phyloP scores from a whole-genome alignment of 768 basidiomycete genomes.

The Sutorius australiensis region DNA sequence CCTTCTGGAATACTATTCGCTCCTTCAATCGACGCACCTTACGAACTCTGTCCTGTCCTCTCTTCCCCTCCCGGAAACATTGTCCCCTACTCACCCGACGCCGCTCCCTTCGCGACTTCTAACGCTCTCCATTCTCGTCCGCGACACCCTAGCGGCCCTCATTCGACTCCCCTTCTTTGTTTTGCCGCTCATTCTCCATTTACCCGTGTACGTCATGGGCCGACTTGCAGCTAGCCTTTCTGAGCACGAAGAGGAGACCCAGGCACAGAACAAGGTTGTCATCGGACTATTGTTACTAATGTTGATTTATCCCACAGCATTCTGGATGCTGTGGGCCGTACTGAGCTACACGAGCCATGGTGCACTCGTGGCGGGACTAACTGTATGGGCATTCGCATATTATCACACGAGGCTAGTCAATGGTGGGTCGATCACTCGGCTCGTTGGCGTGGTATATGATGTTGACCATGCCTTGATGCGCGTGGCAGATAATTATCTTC shows the following conservation, averaged over 20 bases:
- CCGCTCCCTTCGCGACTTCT: constrained; percentile 76
- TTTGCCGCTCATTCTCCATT: constrained; percentile 76
- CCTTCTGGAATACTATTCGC: constrained; percentile 85
- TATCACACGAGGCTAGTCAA: constrained; percentile 89
- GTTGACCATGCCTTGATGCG: constrained; percentile 10
- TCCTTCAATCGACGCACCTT: constrained; percentile 75
- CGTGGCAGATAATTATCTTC: constrained; percentile 65
- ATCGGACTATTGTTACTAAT: constrained; percentile 76
- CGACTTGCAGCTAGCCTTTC: constrained; percentile 69
- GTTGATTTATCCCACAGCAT: constrained; percentile 76
- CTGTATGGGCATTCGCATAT: constrained; percentile 73
- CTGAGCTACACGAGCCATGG: constrained; percentile 74
- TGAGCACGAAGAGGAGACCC: constrained; percentile 87
- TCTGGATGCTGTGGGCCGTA: constrained; percentile 82
- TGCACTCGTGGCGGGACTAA: constrained; percentile 61
- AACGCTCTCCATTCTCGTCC: constrained; percentile 73
- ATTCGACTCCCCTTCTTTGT: constrained; percentile 85
- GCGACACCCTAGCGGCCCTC: constrained; percentile 68
- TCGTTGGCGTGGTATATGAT: constrained; percentile 22
- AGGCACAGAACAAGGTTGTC: constrained; percentile 95
- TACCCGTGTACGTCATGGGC: constrained; percentile 83
- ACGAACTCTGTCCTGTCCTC: constrained; percentile 83
- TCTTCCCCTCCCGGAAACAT: constrained; percentile 75
- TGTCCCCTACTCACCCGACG: constrained; percentile 75
- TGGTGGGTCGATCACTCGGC: constrained; percentile 46